Evolutionary conservation across 179 eudicot genomes (phyloP), one percentile per base, ranked within the genome.

Genomic region (Heliamphora pulchella): DNA sequence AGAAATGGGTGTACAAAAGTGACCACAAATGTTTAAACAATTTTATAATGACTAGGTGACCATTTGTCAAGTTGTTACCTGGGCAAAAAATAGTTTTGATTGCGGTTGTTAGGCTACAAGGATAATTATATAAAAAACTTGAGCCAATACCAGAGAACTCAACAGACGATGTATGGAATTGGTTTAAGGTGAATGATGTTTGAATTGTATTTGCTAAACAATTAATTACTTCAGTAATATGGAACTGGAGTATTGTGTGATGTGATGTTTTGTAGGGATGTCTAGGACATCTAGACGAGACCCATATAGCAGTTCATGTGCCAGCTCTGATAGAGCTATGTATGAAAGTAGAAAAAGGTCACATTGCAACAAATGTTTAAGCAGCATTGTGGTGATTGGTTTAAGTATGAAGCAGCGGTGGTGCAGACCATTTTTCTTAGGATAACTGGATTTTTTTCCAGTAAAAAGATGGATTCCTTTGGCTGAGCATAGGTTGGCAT

Each of bases 1-100:
- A 62, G n/a, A 62, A 62, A n/a, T 62, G 66, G 66, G 66, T 18
- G 66, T 62, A 62, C n/a, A 62, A 62, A 62, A 62, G 66, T 62
- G 66, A 62, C n/a, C 39, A 7, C 18, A 62, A 18, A 17, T 62
- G 31, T 62, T 62, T 53, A 10, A 53, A 53, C 10, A 10, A 53
- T 53, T 53, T 53, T 53, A 53, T 53, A 53, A 53, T 7, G 66
- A n/a, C 66, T 17, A 18, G 66, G 66, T 6, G 8, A 8, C 31
- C 66, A 62, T 62, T 57, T 62, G 22, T 62, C 22, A 62, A 62
- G 66, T 62, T 61, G 22, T 18, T 20, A 8, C 31, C 17, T 22
- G 39, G 66, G 18, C 17, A 22, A 20, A 62, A 6, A 18, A 62
- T 17, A 8, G 39, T 62, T 62, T 62, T 62, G 39, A 7, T 62